phyloP scores from a whole-genome alignment of 2,329 filamentous ascomycete genomes.

The Triangularia setosa region DNA sequence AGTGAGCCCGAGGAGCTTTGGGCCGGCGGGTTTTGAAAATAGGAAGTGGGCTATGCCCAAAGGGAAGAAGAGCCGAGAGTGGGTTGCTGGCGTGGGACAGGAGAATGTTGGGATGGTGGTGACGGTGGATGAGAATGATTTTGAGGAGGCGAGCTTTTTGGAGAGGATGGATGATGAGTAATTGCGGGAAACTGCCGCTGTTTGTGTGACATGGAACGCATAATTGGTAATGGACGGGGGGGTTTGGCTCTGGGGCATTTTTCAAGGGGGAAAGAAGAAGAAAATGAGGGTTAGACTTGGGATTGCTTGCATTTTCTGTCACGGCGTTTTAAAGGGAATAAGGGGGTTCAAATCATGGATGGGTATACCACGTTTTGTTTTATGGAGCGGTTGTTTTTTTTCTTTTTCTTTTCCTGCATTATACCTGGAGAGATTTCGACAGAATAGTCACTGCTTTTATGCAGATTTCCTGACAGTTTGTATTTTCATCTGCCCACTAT shows the following conservation, averaged over 20 bases:
- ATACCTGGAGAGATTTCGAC: not conserved
- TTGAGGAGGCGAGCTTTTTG: constrained; percentile 66
- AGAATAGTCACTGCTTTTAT: not conserved
- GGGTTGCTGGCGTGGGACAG: constrained; percentile 33
- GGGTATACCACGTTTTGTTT: not conserved
- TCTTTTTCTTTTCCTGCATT: not conserved
- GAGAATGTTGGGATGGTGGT: constrained; percentile 42
- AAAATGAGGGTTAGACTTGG: not conserved
- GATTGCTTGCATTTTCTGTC: not conserved
- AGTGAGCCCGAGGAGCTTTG: constrained; percentile 38
- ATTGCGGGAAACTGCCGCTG: not conserved
- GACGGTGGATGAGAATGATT: constrained; percentile 44
- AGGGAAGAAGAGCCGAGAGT: constrained; percentile 19
- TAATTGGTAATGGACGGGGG: not conserved
- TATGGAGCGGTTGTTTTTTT: not conserved
- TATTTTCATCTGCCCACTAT: not conserved
- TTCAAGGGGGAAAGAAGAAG: not conserved
- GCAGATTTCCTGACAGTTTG: not conserved
- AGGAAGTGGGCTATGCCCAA: constrained; percentile 48
- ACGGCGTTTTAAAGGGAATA: constrained; percentile 16
- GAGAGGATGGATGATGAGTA: constrained; percentile 43
- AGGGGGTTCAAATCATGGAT: not conserved
- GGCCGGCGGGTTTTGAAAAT: constrained; percentile 32
- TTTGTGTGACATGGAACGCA: not conserved
- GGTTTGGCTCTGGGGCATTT: not conserved